Evolutionary conservation across 2,329 filamentous ascomycete genomes (phyloP), one percentile per base, ranked within the genome.

Genomic region (Aspergillus sp.): DNA sequence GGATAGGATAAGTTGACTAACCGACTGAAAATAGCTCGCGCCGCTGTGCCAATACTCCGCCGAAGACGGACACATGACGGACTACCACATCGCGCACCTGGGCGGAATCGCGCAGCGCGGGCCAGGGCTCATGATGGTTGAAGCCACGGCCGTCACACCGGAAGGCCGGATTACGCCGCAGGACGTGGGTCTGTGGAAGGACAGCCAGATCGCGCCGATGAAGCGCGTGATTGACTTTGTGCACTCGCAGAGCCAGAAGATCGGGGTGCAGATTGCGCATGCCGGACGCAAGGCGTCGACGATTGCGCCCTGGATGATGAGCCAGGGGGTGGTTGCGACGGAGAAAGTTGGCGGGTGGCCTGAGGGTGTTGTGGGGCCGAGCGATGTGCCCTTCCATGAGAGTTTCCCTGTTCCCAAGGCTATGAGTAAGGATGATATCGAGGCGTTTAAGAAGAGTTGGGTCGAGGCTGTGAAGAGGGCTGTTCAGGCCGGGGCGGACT

Each of bases 1-100:
- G 38, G n/a, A 24, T 15, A 24, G 17, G 39, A 8, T 6, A 12
- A 9, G 9, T 34, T 2, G 12, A 17, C 30, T 44, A n/a, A 34
- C 26, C 3, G 15, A 38, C 1, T n/a, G 6, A 2, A 22, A 13
- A 36, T 5, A 63, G 52, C 47, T 53, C 18, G 47, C 84, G 2
- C 86, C 86, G 0, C 75, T 89, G 2, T 89, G 87, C 54, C 54
- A 56, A 70, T 89, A 89, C 74, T 85, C 82, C 5, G 83, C 86
- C 12, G 68, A 86, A 44, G 82, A 89, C 68, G 87, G 93, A 34
- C 88, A 93, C 73, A 78, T 88, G 61, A 93, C 89, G 1, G 83
- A 89, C 70, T 96, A 87, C 84, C 91, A 96, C 73, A 78, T 93
- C 48, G 86, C 91, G 12, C 91, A 96, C 68, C 80, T 93, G 15